A percentile compares a stretch with the other conserved stretches of the same genome.
Conservation (phyloP, 78 protist genomes). For the Cavenderia fasciculata region DNA sequence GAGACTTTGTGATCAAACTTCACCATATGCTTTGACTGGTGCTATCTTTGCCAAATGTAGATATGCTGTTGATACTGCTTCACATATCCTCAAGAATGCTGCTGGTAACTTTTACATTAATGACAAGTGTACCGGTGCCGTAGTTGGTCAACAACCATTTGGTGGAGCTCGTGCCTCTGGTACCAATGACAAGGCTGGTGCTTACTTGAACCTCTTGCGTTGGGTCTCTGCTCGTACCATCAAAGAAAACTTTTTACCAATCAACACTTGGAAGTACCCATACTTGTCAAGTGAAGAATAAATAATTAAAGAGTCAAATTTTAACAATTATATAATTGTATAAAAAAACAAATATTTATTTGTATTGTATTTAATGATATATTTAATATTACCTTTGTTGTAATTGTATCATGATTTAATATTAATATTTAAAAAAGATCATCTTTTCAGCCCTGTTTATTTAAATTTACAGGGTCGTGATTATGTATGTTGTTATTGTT, state of each 20-base stretch:
- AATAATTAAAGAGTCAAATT: no score
- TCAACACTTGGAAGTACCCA: slow-evolving; percentile 79
- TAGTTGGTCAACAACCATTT: slow-evolving; percentile 95
- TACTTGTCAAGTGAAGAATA: slow-evolving; percentile 76
- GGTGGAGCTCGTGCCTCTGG: slow-evolving; percentile 92
- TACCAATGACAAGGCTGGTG: slow-evolving; percentile 98
- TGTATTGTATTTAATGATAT: no score
- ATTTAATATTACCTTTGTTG: no score
- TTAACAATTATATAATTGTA: no score
- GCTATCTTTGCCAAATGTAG: slow-evolving; percentile 84
- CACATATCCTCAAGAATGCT: slow-evolving; percentile 71
- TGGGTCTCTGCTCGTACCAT: slow-evolving; percentile 89
- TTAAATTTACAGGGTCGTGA: no score
- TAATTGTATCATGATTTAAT: no score
- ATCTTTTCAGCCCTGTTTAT: no score
- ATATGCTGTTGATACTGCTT: slow-evolving; percentile 58
- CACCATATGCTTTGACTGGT: slow-evolving; percentile 94
- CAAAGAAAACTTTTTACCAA: slow-evolving; percentile 91
- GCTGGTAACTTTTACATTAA: slow-evolving; percentile 97
- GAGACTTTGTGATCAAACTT: slow-evolving; percentile 75
- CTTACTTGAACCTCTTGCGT: slow-evolving; percentile 77
- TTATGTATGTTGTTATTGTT: no score
- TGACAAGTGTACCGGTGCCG: slow-evolving; percentile 97
- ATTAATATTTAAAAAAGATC: no score
- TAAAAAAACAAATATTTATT: no score